Evolutionary conservation across 768 basidiomycete species (phyloP).

Genomic region (Piloderma croceum): DNA sequence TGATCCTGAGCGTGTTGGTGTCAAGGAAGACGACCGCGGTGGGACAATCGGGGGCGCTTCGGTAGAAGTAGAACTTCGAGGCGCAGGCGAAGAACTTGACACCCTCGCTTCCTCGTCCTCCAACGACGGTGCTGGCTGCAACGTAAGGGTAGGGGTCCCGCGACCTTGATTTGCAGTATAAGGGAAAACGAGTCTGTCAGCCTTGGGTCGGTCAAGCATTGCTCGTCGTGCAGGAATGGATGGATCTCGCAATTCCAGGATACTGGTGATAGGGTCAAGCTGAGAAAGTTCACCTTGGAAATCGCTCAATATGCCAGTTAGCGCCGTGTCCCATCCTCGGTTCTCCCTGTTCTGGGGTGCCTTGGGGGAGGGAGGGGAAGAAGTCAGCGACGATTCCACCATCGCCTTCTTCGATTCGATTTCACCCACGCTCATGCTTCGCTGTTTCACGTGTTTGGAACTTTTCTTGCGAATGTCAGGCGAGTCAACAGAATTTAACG

Average conservation of each 20-base stretch:
- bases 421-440: slow-evolving; percentile 73
- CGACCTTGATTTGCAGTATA: slow-evolving; percentile 10
- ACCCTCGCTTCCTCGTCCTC: slow-evolving; percentile 18
- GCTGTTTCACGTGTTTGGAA: slow-evolving; percentile 40
- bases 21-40: slow-evolving; percentile 27
- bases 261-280: slow-evolving; percentile 49
- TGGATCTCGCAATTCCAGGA: slow-evolving; percentile 64
- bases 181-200: slow-evolving; percentile 26
- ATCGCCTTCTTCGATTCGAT: slow-evolving; percentile 47
- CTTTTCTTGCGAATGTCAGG: slow-evolving; percentile 39
- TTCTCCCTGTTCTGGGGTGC: slow-evolving; percentile 9
- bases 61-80: slow-evolving; percentile 48
- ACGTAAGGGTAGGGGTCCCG: slow-evolving; percentile 19
- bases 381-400: slow-evolving; percentile 30
- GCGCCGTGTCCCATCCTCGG: slow-evolving; percentile 32
- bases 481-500: slow-evolving; percentile 45
- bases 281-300: slow-evolving; percentile 69
- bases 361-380: slow-evolving; percentile 33
- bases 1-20: slow-evolving; percentile 27
- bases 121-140: slow-evolving; percentile 26
- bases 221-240: slow-evolving; percentile 48
- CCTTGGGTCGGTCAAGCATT: slow-evolving; percentile 30
- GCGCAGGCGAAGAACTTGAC: slow-evolving; percentile 28
- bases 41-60: slow-evolving; percentile 30
- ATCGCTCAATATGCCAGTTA: slow-evolving; percentile 63